These are phyloP conservation scores for Blumeria graminis DNA, from an alignment of 2,329 filamentous ascomycete species.

Conservation along the genomic window DNA sequence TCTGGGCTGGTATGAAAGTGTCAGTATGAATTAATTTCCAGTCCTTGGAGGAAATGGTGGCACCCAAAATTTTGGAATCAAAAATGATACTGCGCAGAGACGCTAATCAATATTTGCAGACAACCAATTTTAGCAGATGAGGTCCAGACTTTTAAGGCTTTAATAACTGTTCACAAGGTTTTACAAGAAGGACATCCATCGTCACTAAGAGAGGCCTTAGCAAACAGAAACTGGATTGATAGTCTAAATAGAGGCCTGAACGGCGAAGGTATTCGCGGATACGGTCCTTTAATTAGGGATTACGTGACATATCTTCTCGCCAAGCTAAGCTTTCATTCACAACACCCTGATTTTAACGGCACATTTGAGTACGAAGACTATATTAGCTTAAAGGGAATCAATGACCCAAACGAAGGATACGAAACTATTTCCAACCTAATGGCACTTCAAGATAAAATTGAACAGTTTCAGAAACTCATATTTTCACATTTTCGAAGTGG, in stretches of 20 bases:
- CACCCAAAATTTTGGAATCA: too few relatives aligned
- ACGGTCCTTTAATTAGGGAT: slow-evolving; percentile 80
- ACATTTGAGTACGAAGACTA: slow-evolving; percentile 99
- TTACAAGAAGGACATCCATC: slow-evolving; percentile 87
- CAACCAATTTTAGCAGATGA: slow-evolving; percentile 97
- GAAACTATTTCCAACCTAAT: slow-evolving; percentile 95
- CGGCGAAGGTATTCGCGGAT: slow-evolving; percentile 71
- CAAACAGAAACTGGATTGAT: slow-evolving; percentile 76
- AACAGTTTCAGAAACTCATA: slow-evolving; percentile 93
- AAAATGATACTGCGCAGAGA: too few relatives aligned
- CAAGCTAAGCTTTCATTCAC: slow-evolving; percentile 87
- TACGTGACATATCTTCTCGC: slow-evolving; percentile 90
- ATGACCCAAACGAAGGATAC: slow-evolving; percentile 92
- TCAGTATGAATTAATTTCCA: too few relatives aligned
- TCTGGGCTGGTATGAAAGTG: slow-evolving; percentile 98
- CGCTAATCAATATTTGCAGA: slow-evolving; percentile 24
- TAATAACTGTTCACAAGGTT: slow-evolving; percentile 94
- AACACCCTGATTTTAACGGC: slow-evolving; percentile 94
- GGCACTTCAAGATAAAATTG: slow-evolving; percentile 92
- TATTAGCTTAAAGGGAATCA: slow-evolving; percentile 90
- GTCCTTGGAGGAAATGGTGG: too few relatives aligned
- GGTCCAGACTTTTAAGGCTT: slow-evolving; percentile 93
- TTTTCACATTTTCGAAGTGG: slow-evolving; percentile 88
- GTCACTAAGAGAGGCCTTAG: slow-evolving; percentile 68
- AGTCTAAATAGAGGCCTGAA: slow-evolving; percentile 63